Percentiles rank a stretch among this genome's conserved stretches.
Evolutionary conservation across 176 grass and related monocot species (phyloP).

Genomic region (Oryza meyeriana): DNA sequence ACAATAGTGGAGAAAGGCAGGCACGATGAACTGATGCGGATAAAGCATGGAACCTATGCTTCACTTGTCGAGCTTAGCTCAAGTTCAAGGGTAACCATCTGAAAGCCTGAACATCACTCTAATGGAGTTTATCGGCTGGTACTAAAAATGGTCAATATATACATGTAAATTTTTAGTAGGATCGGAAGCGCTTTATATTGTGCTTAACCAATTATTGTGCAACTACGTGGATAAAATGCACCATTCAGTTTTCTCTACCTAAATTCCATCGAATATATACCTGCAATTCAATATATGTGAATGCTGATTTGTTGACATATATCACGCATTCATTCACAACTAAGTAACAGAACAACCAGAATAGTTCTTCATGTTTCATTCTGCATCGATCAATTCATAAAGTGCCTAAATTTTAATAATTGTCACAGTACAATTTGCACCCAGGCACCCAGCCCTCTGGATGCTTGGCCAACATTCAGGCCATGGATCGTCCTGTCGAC

Average conservation of each 20-base stretch:
- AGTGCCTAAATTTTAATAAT: too few species aligned
- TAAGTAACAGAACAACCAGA: too few species aligned
- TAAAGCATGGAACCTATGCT: slow-evolving; percentile 58
- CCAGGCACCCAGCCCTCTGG: too few species aligned
- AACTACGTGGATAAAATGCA: not conserved
- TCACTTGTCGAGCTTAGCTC: slow-evolving; percentile 58
- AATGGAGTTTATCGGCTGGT: not conserved
- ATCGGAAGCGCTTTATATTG: not conserved
- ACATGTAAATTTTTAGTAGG: not conserved
- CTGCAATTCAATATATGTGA: not conserved
- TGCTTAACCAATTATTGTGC: not conserved
- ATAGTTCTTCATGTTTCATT: too few species aligned
- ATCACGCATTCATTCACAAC: too few species aligned
- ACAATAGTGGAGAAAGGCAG: slow-evolving; percentile 57
- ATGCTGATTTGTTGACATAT: not conserved
- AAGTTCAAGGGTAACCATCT: slow-evolving; percentile 11
- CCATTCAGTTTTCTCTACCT: not conserved
- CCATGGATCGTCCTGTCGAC: too few species aligned
- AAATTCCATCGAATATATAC: not conserved
- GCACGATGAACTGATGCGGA: slow-evolving; percentile 52
- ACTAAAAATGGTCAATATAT: not conserved
- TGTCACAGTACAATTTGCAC: too few species aligned
- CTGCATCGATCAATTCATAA: too few species aligned
- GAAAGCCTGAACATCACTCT: not conserved
- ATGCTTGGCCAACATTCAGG: too few species aligned